phyloP scores from a whole-genome alignment of 1,139 yeast genomes.

The Candida albicans region DNA sequence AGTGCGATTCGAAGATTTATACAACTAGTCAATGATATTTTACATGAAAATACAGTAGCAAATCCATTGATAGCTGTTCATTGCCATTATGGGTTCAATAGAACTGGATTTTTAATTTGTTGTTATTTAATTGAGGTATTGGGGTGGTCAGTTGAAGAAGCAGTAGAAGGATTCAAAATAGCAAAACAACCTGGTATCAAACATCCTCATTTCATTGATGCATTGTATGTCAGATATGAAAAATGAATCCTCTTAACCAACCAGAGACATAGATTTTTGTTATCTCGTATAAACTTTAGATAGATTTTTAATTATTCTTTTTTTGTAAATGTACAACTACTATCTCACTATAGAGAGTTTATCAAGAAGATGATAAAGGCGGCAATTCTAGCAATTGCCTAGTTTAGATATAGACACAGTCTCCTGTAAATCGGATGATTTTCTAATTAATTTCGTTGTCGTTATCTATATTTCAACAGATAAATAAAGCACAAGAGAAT shows the following conservation, averaged over 20 bases:
- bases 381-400: too few species aligned
- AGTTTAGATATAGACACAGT: too few species aligned
- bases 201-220: constrained; percentile 77
- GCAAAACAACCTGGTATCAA: constrained; percentile 74
- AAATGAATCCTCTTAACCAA: constrained; percentile 3
- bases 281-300: background rate
- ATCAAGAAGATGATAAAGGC: too few species aligned
- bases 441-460: too few species aligned
- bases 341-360: too few species aligned
- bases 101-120: constrained; percentile 75
- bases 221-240: constrained; percentile 66
- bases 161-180: constrained; percentile 56
- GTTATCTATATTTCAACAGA: too few species aligned
- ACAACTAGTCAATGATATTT: constrained; percentile 51
- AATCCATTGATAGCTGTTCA: constrained; percentile 61
- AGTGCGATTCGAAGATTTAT: constrained; percentile 59
- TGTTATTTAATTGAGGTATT: constrained; percentile 64
- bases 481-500: too few species aligned
- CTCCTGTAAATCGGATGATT: too few species aligned
- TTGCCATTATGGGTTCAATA: constrained; percentile 80
- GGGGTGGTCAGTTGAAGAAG: constrained; percentile 62
- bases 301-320: background rate
- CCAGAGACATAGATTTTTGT: background rate
- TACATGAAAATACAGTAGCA: constrained; percentile 23
- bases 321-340: background rate